Evolutionary conservation across 2,329 filamentous ascomycete species (phyloP), one percentile per base, ranked within the genome.

Genomic region (Sarocladiaceae sp.): DNA sequence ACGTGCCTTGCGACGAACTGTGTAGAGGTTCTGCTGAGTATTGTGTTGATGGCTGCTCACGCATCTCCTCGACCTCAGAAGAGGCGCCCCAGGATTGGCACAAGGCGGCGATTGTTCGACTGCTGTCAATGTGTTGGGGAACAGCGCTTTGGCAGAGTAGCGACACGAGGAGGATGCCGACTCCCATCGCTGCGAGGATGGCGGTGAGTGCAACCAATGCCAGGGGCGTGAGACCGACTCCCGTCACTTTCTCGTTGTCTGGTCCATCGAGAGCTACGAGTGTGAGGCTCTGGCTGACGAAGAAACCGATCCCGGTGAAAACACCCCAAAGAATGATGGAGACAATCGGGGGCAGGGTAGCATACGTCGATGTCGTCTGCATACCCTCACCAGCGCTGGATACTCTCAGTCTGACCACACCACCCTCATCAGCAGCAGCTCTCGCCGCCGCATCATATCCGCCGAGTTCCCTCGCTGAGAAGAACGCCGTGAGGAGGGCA

Each of bases 381-480:
- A 60, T 58, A 49, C 77, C 77, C 33, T 65, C 61, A 42, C 64
- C 59, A 12, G 69, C 66, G 1, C 73, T 75, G 4, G 74, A 78
- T 28, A 80, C 71, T 28, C 78, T 73, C 23, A 81, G 67, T 35
- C 65, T 39, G 48, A 44, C 10, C 11, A 62, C n/a, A 59, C 61
- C 55, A 4, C 33, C 33, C 20, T 50, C 47, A 13, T 36, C 47
- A 12, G 47, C 47, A 3, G 47, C 47, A 12, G 47, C 47, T 17
- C 18, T 36, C 11, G 47, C 47, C 15, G 64, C 49, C 1, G 66
- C 52, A 3, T 71, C 71, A 58, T 73, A 78, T 50, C 70, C 70
- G 2, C 73, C 68, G 42, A 76, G 66, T 60, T 81, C 78, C 62
- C 77, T 72, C 2, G 75, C 77, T 35, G 80, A 65, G 59, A 69